Evolutionary conservation across 2,329 filamentous ascomycete genomes (phyloP).

Genomic region (Monosporascus sp.): DNA sequence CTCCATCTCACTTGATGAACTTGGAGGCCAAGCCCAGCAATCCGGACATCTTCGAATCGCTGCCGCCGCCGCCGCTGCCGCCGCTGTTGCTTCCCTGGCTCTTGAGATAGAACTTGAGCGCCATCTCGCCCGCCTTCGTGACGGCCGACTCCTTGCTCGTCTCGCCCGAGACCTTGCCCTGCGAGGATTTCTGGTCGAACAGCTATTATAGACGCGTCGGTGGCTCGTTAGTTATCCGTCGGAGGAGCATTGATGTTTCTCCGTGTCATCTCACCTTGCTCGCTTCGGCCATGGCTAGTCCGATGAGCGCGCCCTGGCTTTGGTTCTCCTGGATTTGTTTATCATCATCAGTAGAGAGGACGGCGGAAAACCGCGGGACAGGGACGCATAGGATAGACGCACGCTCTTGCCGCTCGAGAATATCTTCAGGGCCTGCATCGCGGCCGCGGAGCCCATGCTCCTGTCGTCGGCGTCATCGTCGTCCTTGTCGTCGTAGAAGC

Average conservation of each 20-base stretch:
- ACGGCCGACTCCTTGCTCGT: conserved; percentile 78
- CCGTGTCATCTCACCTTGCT: conserved; percentile 53
- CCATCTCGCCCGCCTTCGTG: conserved; percentile 76
- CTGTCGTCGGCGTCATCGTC: conserved; percentile 41
- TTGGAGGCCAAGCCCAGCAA: conserved; percentile 27
- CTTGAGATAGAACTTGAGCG: conserved; percentile 88
- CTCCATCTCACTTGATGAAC: conserved; percentile 19
- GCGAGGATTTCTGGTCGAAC: conserved; percentile 53
- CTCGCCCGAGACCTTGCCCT: conserved; percentile 48
- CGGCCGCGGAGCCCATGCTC: conserved; percentile 66
- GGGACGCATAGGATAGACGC: conserved; percentile 31
- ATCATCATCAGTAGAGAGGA: too few species aligned
- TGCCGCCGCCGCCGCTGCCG: conserved; percentile 36
- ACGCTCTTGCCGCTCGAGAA: conserved; percentile 56
- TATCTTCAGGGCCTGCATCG: conserved; percentile 76
- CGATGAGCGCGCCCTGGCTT: conserved; percentile 75
- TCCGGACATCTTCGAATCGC: conserved; percentile 16
- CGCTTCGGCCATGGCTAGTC: conserved; percentile 82
- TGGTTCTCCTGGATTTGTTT: conserved; percentile 30
- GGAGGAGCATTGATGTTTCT: too few species aligned
- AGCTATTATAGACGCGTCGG: conserved; percentile 33
- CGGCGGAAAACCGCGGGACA: too few species aligned
- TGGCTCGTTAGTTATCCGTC: too few species aligned
- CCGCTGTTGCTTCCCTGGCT: conserved; percentile 52
- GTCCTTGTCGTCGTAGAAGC: conserved; percentile 53